phyloP scores from a whole-genome alignment of 345 rosid species.

The Chamaenerion angustifolium region DNA sequence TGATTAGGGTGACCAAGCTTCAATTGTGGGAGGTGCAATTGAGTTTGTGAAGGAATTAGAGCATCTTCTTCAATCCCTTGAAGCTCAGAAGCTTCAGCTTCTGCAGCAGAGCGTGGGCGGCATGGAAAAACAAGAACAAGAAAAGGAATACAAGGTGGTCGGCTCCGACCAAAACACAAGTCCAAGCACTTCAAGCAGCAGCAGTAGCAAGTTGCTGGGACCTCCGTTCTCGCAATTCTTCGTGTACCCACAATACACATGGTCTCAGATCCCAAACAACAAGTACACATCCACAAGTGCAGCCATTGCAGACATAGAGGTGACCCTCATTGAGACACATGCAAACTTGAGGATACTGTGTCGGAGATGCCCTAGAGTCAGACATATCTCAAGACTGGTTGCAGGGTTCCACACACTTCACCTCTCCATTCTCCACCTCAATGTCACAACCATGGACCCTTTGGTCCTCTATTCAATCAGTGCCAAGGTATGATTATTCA shows the following conservation, averaged over 20 bases:
- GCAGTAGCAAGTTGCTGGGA: background rate
- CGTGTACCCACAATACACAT: slow-evolving; percentile 35
- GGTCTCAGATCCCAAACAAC: slow-evolving; percentile 39
- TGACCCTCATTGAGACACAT: slow-evolving; percentile 68
- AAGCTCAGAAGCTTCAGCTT: slow-evolving; percentile 40
- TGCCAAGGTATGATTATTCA: slow-evolving; percentile 42
- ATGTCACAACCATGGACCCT: slow-evolving; percentile 39
- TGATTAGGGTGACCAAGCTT: slow-evolving; percentile 80
- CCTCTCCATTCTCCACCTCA: slow-evolving; percentile 69
- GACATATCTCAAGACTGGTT: slow-evolving; percentile 50
- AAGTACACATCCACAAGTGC: slow-evolving; percentile 31
- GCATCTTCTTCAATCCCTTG: slow-evolving; percentile 50
- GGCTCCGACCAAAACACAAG: too few relatives aligned
- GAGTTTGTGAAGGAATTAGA: slow-evolving; percentile 85
- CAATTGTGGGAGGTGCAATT: slow-evolving; percentile 84
- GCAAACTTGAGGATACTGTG: slow-evolving; percentile 72
- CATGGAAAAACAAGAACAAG: too few relatives aligned
- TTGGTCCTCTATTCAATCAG: slow-evolving; percentile 64
- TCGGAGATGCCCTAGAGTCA: slow-evolving; percentile 23
- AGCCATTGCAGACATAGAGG: slow-evolving; percentile 65
- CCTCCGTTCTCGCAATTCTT: slow-evolving; percentile 41
- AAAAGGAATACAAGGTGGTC: too few relatives aligned
- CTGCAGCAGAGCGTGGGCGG: too few relatives aligned
- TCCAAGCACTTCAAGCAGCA: background rate
- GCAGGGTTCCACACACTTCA: slow-evolving; percentile 42